These are phyloP conservation scores for Withania somnifera DNA, from an alignment of 305 asterid species.

Conservation along the genomic window DNA sequence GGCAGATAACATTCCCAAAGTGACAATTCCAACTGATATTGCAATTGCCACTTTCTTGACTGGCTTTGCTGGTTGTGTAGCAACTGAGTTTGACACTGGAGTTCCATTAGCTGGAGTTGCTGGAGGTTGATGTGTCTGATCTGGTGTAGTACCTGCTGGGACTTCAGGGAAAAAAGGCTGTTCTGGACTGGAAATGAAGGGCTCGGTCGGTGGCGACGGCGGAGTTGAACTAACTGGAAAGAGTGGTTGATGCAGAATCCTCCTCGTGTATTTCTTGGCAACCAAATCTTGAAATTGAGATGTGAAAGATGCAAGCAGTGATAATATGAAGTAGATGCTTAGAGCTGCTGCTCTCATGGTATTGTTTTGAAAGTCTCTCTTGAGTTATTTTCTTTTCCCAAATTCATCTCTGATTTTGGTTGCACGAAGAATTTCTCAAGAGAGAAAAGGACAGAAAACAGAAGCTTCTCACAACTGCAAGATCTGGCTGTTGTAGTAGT, in stretches of 20 bases:
- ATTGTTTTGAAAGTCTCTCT: constrained; percentile 14
- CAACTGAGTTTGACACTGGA: constrained; percentile 32
- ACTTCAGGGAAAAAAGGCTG: constrained; percentile 64
- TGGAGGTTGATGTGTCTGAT: constrained; percentile 36
- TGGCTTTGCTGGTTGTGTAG: constrained; percentile 29
- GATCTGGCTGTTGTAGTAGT: constrained; percentile 17
- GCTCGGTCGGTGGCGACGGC: constrained; percentile 23
- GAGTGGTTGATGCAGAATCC: constrained; percentile 73
- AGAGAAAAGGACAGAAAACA: constrained; percentile 13
- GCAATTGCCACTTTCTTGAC: constrained; percentile 50
- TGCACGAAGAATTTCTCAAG: constrained; percentile 3
- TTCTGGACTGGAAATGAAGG: constrained; percentile 32
- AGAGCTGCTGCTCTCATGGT: constrained; percentile 34
- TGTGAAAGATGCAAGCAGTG: constrained; percentile 9
- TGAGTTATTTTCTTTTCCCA: constrained; percentile 24
- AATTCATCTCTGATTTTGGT: constrained; percentile 29
- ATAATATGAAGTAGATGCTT: constrained; percentile 24
- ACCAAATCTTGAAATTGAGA: constrained; percentile 12
- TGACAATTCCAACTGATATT: constrained; percentile 44
- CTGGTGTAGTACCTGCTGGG: constrained; percentile 43
- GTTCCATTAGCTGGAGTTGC: constrained; percentile 23
- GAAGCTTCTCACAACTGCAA: constrained; percentile 32
- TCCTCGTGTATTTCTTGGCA: constrained; percentile 19
- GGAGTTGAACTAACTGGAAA: constrained; percentile 46
- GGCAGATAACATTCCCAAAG: constrained; percentile 51